Base-by-base conservation (phyloP, 768 basidiomycete genomes). In the Mycena venus region DNA sequence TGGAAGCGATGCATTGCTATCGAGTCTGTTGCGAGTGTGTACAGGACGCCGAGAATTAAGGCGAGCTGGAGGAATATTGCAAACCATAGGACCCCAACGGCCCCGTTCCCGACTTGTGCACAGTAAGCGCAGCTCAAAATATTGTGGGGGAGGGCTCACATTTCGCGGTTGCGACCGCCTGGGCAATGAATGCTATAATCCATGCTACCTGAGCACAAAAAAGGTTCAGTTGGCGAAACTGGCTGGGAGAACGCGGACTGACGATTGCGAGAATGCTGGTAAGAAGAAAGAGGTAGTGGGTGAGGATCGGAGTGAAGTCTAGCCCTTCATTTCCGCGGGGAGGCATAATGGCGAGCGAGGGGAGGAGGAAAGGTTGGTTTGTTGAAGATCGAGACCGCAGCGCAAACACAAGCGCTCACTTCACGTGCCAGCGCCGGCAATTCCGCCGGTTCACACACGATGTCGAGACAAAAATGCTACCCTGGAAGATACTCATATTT, bases 1-100 rank as follows among this genome's bases (percentile, higher is more conserved):
- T 98, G 94, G 83, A 92, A 89, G 25, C 97, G 95, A 82, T 99
- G 92, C 89, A 96, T 93, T n/a, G 94, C 93, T 81, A 99, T 92
- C 59, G 94, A 92, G 85, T 99, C 96, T 65, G 91, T 94, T 73
- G 96, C 95, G 78, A 98, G 92, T 65, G 91, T 90, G 81, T 92
- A 91, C 63, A 94, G 80, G 75, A 95, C 91, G 42, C 92, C 93
- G 72, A 92, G 81, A 73, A 93, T 94, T 81, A 95, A 86, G 83
- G 90, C 90, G 31, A 92, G 86, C 78, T 95, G 90, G 29, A 96
- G 90, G 84, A 92, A 94, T 77, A 96, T 94, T 75, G 90, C 92
- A 84, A 96, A 97, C 96, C 96, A 97, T 32, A 92, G 86, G 0
- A 88, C 85, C 36, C 92, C 91, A 59, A 93, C 92, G 34, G 81